Evolutionary conservation across 129 eudicot species (phyloP), one percentile per base, ranked within the genome.

Genomic region (Helichrysum umbraculigerum): DNA sequence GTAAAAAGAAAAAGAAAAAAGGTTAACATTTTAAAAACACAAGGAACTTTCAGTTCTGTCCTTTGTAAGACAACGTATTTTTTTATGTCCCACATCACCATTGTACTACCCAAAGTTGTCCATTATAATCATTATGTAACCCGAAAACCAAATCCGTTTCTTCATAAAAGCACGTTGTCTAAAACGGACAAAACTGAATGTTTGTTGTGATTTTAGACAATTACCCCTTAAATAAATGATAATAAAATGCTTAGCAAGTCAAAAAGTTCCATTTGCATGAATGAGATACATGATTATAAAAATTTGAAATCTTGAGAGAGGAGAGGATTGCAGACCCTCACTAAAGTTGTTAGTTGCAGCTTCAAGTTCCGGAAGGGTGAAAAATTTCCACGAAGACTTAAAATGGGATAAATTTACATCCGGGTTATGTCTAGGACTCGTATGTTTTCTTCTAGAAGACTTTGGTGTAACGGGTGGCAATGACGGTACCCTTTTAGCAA

Each of bases 321-420:
- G 68, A 76, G 37, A 74, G 58, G 63, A 79, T 64, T 73, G 22
- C 85, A 60, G 17, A 90, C 96, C 96, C 58, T 78, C 67, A 63
- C 86, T 83, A 74, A 90, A 90, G 73, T 86, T 84, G 78, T 76
- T 61, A 50, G 96, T 86, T 64, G 93, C 96, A 64, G 34, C 79
- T 59, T 71, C 52, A 50, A 90, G 87, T 32, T 90, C 90, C 33
- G 76, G 74, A 77, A 87, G 79, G 50, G 87, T 77, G 83, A 87
- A 84, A 68, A 79, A 76, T 76, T 75, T 83, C 96, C 96, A 90
- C 17, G 91, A 41, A 74, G 92, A 83, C 66, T 84, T 85, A 69
- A 79, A 65, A 41, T 75, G 80, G 81, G 78, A 72, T 8, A 79
- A 15, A 71, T 85, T 77, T 30, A 39, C 61, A 57, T 85, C 88